Base-by-base conservation (phyloP, 768 basidiomycete genomes). In the Gelatoporia subvermispora region DNA sequence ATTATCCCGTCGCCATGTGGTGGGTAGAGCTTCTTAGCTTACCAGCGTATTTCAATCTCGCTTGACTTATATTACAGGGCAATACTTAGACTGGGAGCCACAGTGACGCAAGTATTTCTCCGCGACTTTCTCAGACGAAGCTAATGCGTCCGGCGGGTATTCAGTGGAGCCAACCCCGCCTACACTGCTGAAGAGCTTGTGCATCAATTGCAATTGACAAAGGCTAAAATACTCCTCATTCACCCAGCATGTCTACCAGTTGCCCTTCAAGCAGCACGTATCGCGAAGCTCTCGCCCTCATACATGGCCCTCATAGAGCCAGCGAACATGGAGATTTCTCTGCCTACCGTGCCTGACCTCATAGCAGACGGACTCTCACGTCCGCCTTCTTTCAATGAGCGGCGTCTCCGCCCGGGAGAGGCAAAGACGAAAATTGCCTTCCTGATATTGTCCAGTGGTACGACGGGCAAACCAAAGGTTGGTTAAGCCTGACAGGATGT, bases 391-490 rank as follows among this genome's bases (percentile, higher is more conserved):
- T 84, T 78, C 51, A 63, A 63, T 7, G 84, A 87, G 58, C 67
- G 73, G 23, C 70, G 52, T 28, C 61, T 88, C 25, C 60, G 46
- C 1, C 70, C 72, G 0, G 81, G 81, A 2, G 85, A 88, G 63
- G 83, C 69, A 16, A 83, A 70, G 61, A 79, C 74, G 2, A 88
- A 84, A 57, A 57, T 88, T 10, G 85, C 86, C 0, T 79, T 85
- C 49, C 64, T 86, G 23, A 79, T 72, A 56, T 86, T 87, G 56
- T 86, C 85, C 0, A 85, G 84, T 17, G 83, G 83, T 16, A 88
- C 85, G 0, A 88, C 86, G 3, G 85, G 86, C 1, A 78, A 69
- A 51, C 85, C 86, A 0, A 85, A 88, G 75, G 54, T 55, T 3
- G 35, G 48, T 17, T 39, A 17, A 10, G 17, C n/a, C 21, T 18